Evolutionary conservation across 2,329 filamentous ascomycete species (phyloP), one percentile per base, ranked within the genome.

Genomic region (Claviceps paspali): DNA sequence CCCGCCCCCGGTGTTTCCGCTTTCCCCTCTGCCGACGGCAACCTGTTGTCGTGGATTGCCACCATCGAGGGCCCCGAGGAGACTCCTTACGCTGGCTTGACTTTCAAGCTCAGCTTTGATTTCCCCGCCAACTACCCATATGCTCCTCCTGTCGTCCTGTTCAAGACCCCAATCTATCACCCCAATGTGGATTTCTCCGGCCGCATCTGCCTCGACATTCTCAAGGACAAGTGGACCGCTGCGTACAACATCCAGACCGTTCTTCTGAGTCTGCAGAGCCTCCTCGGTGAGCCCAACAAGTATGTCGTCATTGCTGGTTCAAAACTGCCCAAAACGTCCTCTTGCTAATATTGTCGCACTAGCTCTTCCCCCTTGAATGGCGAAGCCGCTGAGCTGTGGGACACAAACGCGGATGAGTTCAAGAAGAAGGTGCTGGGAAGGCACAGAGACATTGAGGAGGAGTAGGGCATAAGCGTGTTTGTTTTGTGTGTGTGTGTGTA

Each of bases 141-240:
- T 59, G 74, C 79, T 2, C 76, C 91, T 17, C 91, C 91, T 1
- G 85, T 81, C 2, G 91, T 98, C 14, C 72, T 94, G 41, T 98
- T 95, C 76, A 93, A 87, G 67, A 98, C 92, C 6, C 91, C 91
- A 27, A 95, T 98, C 62, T 98, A 96, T 68, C 91, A 98, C 61
- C 91, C 91, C 38, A 98, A 98, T 52, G 84, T 98, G 49, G 91
- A 98, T 64, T 95, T 98, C 65, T 87, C 82, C 3, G 91, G 91
- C 29, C 76, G 91, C 39, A 98, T 98, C 61, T 98, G 91, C 59
- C 70, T 98, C 43, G 92, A 98, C 54, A 98, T 98, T 48, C 70
- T 98, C 46, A 96, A 95, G 70, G 91, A 96, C 61, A 95, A 95
- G 66, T 98, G 91, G 91, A 94, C 86, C 41, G 86, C 91, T 14